Conservation (phyloP, 495 filamentous ascomycete species). For the Poronia punctata region DNA sequence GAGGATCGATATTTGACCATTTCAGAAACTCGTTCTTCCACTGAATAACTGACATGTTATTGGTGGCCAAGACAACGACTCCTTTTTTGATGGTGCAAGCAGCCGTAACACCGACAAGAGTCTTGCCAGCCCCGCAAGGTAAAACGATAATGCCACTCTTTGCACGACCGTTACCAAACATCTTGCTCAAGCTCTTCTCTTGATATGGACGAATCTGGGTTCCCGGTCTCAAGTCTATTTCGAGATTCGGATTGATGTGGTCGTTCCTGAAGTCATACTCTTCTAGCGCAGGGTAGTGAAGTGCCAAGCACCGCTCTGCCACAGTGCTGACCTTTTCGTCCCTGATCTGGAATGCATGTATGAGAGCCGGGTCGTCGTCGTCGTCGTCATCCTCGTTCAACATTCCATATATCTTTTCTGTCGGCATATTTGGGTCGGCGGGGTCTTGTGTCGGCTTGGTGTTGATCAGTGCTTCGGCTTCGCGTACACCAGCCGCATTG, state of each 20-base stretch:
- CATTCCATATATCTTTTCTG: constrained; percentile 42
- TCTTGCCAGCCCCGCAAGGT: constrained; percentile 96
- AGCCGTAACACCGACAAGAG: constrained; percentile 91
- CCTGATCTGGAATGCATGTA: constrained; percentile 88
- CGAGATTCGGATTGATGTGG: constrained; percentile 75
- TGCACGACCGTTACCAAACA: constrained; percentile 97
- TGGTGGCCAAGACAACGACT: constrained; percentile 89
- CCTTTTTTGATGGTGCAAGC: constrained; percentile 97
- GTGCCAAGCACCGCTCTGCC: constrained; percentile 79
- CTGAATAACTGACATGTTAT: constrained; percentile 95
- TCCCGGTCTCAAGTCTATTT: constrained; percentile 82
- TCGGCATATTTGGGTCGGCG: constrained; percentile 24
- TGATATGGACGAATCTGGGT: constrained; percentile 88
- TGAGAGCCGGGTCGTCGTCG: constrained; percentile 76
- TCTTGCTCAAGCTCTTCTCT: constrained; percentile 94
- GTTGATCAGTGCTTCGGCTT: constrained; percentile 46
- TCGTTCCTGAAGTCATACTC: constrained; percentile 99
- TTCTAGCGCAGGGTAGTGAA: constrained; percentile 85
- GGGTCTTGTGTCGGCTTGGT: constrained; percentile 21
- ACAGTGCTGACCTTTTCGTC: constrained; percentile 72
- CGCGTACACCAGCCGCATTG: constrained; percentile 77
- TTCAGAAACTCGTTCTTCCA: constrained; percentile 95
- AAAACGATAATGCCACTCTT: constrained; percentile 97
- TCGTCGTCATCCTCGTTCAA: constrained; percentile 82
- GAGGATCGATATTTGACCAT: constrained; percentile 94